These are phyloP conservation scores for Neurospora sp. DNA, from an alignment of 495 filamentous ascomycete species.

Conservation along the genomic window DNA sequence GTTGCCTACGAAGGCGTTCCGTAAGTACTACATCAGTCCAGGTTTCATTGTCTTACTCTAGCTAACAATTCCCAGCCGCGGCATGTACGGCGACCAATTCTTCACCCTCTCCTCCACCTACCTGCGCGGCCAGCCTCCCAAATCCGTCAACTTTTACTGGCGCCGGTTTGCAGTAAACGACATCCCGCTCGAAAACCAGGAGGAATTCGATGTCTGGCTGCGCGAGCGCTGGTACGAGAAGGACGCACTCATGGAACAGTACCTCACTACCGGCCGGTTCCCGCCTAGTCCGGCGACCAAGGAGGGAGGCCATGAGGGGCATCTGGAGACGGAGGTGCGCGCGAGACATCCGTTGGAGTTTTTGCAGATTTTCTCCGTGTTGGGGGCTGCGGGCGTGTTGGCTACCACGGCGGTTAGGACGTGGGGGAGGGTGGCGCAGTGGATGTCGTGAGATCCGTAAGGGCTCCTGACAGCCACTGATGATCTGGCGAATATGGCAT, in stretches of 20 bases:
- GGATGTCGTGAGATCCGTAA: background rate
- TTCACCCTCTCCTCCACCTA: constrained; percentile 66
- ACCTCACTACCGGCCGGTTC: constrained; percentile 57
- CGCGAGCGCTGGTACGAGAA: constrained; percentile 70
- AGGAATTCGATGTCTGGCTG: constrained; percentile 64
- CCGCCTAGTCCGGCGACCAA: constrained; percentile 35
- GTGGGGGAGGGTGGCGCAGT: constrained; percentile 8
- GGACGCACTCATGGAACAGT: constrained; percentile 63
- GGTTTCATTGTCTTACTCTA: no score
- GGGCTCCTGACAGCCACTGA: no score
- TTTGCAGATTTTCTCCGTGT: constrained; percentile 36
- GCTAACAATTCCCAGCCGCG: constrained; percentile 36
- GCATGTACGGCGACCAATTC: constrained; percentile 62
- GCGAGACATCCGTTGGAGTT: constrained; percentile 38
- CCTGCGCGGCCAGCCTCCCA: constrained; percentile 66
- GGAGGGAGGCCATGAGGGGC: constrained; percentile 21
- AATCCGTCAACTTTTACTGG: constrained; percentile 82
- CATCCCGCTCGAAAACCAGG: constrained; percentile 54
- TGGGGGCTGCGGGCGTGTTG: constrained; percentile 26
- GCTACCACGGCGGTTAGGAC: constrained; percentile 21
- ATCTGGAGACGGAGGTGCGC: constrained; percentile 39
- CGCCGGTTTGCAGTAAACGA: constrained; percentile 54
- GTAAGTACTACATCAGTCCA: no score
- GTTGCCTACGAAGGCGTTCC: constrained; percentile 74
- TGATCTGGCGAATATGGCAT: no score